These are phyloP conservation scores for Astrephomene gubernaculifera DNA, from an alignment of 139 green algal genomes.

Conservation along the genomic window DNA sequence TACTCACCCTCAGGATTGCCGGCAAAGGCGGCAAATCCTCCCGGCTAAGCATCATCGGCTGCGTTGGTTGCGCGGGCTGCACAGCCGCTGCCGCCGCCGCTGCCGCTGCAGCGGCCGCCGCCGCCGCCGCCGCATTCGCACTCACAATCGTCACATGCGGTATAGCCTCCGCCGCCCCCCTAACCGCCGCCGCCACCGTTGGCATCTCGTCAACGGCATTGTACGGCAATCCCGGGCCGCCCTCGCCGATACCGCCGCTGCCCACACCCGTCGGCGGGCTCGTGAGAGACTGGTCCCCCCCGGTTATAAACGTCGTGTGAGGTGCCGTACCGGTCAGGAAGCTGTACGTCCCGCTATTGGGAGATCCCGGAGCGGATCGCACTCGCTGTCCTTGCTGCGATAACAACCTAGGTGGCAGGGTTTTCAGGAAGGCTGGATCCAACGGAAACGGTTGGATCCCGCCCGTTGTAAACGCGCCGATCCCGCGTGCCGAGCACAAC, in stretches of 20 bases:
- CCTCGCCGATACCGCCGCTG: too few relatives aligned
- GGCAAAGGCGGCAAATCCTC: constrained; percentile 32
- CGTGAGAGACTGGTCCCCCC: too few relatives aligned
- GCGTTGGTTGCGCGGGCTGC: background rate
- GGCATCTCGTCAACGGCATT: too few relatives aligned
- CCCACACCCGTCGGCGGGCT: too few relatives aligned
- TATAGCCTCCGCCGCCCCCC: background rate
- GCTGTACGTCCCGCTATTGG: background rate
- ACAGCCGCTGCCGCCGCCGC: background rate
- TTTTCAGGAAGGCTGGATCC: too few relatives aligned
- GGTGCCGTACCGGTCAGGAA: too few relatives aligned
- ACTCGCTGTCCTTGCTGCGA: background rate
- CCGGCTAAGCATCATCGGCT: background rate
- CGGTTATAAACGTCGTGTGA: too few relatives aligned
- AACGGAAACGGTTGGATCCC: constrained; percentile 24
- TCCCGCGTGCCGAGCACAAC: background rate
- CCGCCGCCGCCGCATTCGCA: background rate
- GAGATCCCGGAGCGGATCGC: constrained; percentile 12
- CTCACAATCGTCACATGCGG: background rate
- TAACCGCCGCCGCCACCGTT: too few relatives aligned
- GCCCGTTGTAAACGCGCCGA: background rate
- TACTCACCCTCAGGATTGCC: constrained; percentile 21
- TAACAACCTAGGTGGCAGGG: too few relatives aligned
- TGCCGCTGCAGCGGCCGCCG: background rate
- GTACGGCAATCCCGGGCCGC: too few relatives aligned